phyloP scores from a whole-genome alignment of 148 eudicot species.

The Rhododendron molle region DNA sequence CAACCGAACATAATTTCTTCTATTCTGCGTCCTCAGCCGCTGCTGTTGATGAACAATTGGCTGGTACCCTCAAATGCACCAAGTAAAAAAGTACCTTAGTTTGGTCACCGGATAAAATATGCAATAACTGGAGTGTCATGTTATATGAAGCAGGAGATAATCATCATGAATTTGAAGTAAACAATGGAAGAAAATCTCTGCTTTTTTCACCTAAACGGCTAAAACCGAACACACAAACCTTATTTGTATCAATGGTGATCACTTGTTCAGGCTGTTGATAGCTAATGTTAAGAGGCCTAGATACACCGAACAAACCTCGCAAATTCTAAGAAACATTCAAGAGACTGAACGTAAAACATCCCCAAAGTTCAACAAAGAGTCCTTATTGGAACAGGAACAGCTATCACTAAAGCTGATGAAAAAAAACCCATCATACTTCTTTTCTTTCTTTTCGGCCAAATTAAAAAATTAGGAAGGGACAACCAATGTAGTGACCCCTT shows the following conservation, averaged over 20 bases:
- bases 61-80: not conserved
- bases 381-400: not conserved
- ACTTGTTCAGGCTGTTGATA: not conserved
- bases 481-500: no score
- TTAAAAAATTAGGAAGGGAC: not conserved
- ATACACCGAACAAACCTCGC: not conserved
- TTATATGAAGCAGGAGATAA: not conserved
- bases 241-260: no score
- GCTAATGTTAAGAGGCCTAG: not conserved
- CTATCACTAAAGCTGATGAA: not conserved
- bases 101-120: not conserved
- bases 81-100: not conserved
- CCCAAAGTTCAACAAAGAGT: not conserved
- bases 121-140: not conserved
- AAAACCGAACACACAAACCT: not conserved
- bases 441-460: not conserved
- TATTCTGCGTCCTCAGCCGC: not conserved
- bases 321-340: not conserved
- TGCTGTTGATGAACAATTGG: not conserved
- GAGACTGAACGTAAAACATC: not conserved
- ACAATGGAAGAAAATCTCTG: not conserved
- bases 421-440: not conserved
- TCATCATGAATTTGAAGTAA: not conserved
- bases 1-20: not conserved
- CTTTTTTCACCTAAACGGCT: not conserved